A percentile compares a stretch with the other conserved stretches of the same genome.
phyloP scores from a whole-genome alignment of 306 rosid genomes.

The Crataegus laevigata region DNA sequence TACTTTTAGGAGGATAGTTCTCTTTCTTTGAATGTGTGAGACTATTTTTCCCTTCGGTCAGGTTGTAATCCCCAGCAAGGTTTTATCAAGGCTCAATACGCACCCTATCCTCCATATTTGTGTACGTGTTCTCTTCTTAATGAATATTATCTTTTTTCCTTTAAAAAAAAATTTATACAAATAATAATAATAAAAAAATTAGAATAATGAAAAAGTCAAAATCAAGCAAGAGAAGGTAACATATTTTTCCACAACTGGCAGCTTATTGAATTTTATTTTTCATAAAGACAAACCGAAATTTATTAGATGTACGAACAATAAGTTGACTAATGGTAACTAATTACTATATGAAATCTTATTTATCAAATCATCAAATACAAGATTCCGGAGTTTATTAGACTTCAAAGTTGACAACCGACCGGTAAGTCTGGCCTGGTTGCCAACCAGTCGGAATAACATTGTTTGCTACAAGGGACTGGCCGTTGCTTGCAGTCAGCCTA shows the following conservation, averaged over 20 bases:
- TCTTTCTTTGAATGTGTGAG: too few relatives aligned
- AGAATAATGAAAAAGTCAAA: background rate
- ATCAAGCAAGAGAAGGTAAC: background rate
- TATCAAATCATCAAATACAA: background rate
- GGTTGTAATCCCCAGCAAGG: too few relatives aligned
- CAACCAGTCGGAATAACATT: constrained; percentile 58
- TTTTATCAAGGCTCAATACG: too few relatives aligned
- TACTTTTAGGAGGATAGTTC: too few relatives aligned
- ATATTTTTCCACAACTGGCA: background rate
- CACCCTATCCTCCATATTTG: too few relatives aligned
- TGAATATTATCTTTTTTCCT: background rate
- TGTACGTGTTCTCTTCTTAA: background rate
- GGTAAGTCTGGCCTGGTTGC: constrained; percentile 52
- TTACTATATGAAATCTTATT: background rate
- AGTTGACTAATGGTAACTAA: background rate
- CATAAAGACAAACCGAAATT: too few relatives aligned
- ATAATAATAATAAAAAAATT: background rate
- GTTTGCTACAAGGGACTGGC: constrained; percentile 32
- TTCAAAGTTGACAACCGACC: constrained; percentile 45
- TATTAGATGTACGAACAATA: too few relatives aligned
- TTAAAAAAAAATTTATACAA: background rate
- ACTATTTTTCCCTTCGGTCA: too few relatives aligned
- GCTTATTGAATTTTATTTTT: too few relatives aligned
- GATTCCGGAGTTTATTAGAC: background rate
- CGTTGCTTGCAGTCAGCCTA: constrained; percentile 31